Conservation (phyloP, 495 filamentous ascomycete species). For the Thozetella sp. region DNA sequence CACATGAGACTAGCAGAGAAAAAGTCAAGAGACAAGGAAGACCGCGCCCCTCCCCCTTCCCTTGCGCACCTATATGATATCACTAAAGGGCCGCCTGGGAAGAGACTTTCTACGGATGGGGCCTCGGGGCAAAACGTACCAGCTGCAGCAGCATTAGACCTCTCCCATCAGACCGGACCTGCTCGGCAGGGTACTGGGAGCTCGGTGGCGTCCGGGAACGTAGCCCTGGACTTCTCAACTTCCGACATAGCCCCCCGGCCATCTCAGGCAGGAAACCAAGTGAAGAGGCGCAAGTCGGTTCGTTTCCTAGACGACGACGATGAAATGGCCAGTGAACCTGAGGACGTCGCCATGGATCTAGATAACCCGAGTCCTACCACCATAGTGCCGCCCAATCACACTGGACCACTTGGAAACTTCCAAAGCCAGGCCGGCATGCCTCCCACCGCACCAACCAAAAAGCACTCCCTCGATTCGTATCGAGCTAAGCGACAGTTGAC, state of each 20-base stretch:
- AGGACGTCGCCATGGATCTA: conserved; percentile 16
- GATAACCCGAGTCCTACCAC: neutral
- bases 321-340: conserved; percentile 13
- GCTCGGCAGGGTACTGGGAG: no score
- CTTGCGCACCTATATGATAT: conserved; percentile 10
- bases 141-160: neutral
- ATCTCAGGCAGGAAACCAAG: neutral
- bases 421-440: no score
- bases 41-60: conserved; percentile 19
- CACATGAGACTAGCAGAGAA: conserved; percentile 18
- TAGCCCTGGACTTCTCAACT: no score
- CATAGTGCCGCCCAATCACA: neutral
- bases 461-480: conserved; percentile 18
- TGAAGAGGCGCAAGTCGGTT: conserved; percentile 39
- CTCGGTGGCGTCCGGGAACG: no score
- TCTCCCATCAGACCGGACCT: neutral
- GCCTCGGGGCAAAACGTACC: neutral
- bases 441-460: conserved; percentile 3
- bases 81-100: conserved; percentile 5
- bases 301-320: conserved; percentile 32
- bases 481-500: conserved; percentile 14
- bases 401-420: no score
- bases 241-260: no score
- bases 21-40: conserved; percentile 21
- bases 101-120: neutral